Evolutionary conservation across 1,284 basidiomycete genomes (phyloP), one percentile per base, ranked within the genome.

Genomic region (Cryptococcus amylolentus): DNA sequence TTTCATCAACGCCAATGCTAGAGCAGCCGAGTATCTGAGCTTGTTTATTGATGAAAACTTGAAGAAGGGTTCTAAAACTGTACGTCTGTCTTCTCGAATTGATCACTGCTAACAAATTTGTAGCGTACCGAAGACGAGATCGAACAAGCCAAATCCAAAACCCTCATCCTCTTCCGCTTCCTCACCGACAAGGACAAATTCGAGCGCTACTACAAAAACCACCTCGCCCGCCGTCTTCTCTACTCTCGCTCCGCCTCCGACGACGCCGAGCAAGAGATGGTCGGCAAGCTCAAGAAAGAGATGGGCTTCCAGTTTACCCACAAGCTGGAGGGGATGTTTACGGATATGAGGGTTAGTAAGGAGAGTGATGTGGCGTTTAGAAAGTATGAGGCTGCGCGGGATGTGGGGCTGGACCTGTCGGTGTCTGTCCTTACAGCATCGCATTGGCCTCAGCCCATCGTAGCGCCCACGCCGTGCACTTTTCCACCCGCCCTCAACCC

Each of bases 241-340:
- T 84, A 86, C 44, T 86, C 85, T 12, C 86, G 92, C 18, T 95
- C 91, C 31, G 87, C 94, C 2, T 95, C 91, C 1, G 96, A 98
- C 71, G 96, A 99, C 75, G 95, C 96, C 2, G 96, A 99, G 75
- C 87, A 91, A 51, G 91, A 90, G 56, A 98, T 99, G 95, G 84
- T 99, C 13, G 88, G 92, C 51, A 98, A 98, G 79, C 86, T 99
- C 72, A 98, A 98, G 80, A 83, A 98, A 41, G 94, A 98, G 49
- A 73, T 71, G 70, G 96, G 96, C 8, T 90, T 89, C 70, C 91
- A 95, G 70, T 99, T 98, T 73, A 98, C 96, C 0, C 92, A 97
- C 77, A 96, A 96, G 74, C 81, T 98, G 64, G 95, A 98, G 76
- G 95, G 96, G 54, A 99, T 99, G 96, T 95, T 99, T 82, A 86